Evolutionary conservation across 129 eudicot genomes (phyloP).

Genomic region (Dittrichia graveolens): DNA sequence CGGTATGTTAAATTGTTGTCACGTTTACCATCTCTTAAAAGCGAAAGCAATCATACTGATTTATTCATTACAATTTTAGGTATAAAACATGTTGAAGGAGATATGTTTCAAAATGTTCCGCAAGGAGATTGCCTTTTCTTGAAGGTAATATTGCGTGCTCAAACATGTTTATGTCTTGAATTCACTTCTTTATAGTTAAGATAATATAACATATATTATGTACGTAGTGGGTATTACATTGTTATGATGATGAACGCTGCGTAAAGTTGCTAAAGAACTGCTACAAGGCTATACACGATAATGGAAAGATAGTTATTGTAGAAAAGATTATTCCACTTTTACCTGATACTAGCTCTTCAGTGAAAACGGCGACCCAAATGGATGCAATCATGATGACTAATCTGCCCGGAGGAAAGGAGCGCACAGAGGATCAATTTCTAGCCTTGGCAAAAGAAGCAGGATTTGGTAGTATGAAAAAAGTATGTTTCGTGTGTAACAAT

Average conservation of each 20-base stretch:
- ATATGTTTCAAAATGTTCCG: constrained; percentile 46
- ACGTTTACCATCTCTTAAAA: no score
- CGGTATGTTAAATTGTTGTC: no score
- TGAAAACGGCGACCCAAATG: background rate
- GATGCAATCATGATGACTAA: constrained; percentile 39
- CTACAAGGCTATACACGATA: constrained; percentile 37
- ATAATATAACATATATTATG: background rate
- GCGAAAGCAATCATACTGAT: no score
- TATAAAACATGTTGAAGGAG: constrained; percentile 40
- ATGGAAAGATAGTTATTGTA: constrained; percentile 46
- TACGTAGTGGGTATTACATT: constrained; percentile 47
- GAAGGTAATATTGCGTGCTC: constrained; percentile 35
- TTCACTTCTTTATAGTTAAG: background rate
- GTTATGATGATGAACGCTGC: constrained; percentile 39
- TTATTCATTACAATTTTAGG: background rate
- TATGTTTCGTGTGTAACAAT: constrained; percentile 16
- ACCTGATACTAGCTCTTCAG: constrained; percentile 15
- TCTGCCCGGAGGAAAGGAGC: constrained; percentile 42
- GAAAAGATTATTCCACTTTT: constrained; percentile 31
- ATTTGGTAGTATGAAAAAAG: constrained; percentile 7
- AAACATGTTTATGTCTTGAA: background rate
- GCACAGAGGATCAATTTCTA: constrained; percentile 7
- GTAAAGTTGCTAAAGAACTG: constrained; percentile 43
- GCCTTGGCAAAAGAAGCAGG: constrained; percentile 40
- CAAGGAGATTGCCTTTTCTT: constrained; percentile 42